Evolutionary conservation across 225 moss, liverwort and hornwort species (phyloP).

Genomic region (Antitrichia curtipendula): DNA sequence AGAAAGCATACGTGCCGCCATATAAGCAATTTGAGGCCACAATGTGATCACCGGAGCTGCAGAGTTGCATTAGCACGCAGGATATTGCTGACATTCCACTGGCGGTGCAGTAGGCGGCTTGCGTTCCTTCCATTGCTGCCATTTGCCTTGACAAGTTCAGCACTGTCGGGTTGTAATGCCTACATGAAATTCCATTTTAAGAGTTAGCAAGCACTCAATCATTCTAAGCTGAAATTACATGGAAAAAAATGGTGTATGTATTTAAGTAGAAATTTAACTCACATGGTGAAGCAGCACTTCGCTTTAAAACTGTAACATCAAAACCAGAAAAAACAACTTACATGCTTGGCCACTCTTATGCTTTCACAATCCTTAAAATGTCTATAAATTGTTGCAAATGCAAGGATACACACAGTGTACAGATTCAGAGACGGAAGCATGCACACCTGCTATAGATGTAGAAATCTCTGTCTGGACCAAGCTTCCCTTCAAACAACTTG

Average conservation of each 20-base stretch:
- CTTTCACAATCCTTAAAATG: not conserved
- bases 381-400: not conserved
- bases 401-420: not conserved
- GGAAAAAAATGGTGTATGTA: not conserved
- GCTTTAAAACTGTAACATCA: not conserved
- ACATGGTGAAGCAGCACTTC: not conserved
- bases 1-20: slow-evolving; percentile 44
- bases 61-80: slow-evolving; percentile 42
- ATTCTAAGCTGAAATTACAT: not conserved
- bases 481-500: slow-evolving; percentile 49
- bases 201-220: not conserved
- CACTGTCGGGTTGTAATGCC: slow-evolving; percentile 63
- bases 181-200: not conserved
- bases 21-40: slow-evolving; percentile 55
- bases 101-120: slow-evolving; percentile 58
- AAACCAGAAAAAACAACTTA: not conserved
- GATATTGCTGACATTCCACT: slow-evolving; percentile 66
- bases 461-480: slow-evolving; percentile 55
- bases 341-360: not conserved
- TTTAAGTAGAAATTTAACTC: not conserved
- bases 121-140: slow-evolving; percentile 62
- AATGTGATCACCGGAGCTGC: slow-evolving; percentile 54
- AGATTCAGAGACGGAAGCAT: not conserved
- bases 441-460: slow-evolving; percentile 55
- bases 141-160: slow-evolving; percentile 53